Base-by-base conservation (phyloP, 495 filamentous ascomycete genomes). In the Glutinoglossum americanum region DNA sequence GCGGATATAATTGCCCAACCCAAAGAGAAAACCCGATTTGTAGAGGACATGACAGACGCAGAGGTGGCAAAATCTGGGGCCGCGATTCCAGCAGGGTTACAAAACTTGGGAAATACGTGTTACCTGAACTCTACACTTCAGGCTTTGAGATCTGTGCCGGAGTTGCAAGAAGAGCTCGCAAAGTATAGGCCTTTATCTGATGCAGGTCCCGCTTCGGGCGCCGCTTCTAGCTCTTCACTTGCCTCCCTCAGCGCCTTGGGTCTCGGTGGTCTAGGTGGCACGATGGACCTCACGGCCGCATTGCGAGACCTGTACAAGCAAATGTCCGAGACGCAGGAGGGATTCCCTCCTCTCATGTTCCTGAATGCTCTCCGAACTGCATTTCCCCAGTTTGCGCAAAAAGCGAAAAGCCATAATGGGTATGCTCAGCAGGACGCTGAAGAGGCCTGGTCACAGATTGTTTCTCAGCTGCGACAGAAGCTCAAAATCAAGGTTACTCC, bases 91-190 rank as follows among this genome's bases (percentile, higher is more conserved):
- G 86, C 92, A 58, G 92, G 92, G 32, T 68, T 98, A 60, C 79
- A 88, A 66, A 98, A 98, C 63, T 73, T 95, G 60, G 92, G 92
- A 26, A 98, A 98, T 66, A 97, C 92, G 1, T 98, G 92, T 73
- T 98, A 98, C 67, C 80, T 97, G 65, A 98, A 98, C 73, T 89
- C 93, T 25, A 96, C 92, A 0, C 76, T 98, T 23, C 92, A 98
- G 68, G 80, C 87, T 4, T 72, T 98, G 58, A 80, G 87, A 57
- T 77, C 85, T 60, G 85, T 98, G 56, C 93, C 93, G 0, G 92
- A 98, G 69, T 76, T 98, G 27, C 87, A 95, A 63, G 74, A 85
- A 37, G 82, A 89, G 65, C 76, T 98, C 19, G 64, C 68, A 37
- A 76, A 74, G 60, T 95, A 96, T 69, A 75, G 74, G 33, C 67